Evolutionary conservation across 2,329 filamentous ascomycete genomes (phyloP).

Genomic region (Ceratocystis huliohia): DNA sequence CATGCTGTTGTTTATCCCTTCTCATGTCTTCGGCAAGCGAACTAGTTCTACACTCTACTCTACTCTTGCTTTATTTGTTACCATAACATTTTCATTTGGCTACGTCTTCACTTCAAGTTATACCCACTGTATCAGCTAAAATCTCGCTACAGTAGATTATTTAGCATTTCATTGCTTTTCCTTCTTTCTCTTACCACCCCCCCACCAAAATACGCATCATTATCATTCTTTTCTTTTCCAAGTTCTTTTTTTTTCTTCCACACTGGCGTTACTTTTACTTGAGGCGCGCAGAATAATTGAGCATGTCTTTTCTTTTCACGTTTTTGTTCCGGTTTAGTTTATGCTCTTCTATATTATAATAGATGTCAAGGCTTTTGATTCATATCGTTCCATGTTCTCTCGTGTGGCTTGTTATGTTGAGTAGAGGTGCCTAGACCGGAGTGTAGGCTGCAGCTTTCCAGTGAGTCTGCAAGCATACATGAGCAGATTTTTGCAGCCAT

Average conservation of each 20-base stretch:
- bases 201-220: not conserved
- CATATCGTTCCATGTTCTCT: not conserved
- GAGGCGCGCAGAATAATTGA: constrained; percentile 2
- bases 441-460: too few relatives aligned
- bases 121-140: constrained; percentile 7
- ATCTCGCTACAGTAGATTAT: constrained; percentile 6
- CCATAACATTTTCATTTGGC: not conserved
- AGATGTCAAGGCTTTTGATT: not conserved
- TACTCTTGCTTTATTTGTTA: constrained; percentile 2
- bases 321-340: not conserved
- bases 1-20: not conserved
- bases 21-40: not conserved
- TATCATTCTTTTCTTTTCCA: not conserved
- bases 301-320: constrained; percentile 11
- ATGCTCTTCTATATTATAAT: constrained; percentile 7
- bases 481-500: too few relatives aligned
- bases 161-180: not conserved
- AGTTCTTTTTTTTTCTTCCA: not conserved
- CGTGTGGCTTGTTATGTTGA: not conserved
- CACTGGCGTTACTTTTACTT: constrained; percentile 1
- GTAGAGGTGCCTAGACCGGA: too few relatives aligned
- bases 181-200: not conserved
- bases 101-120: constrained; percentile 7
- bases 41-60: not conserved
- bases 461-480: too few relatives aligned